Conservation (phyloP, 768 basidiomycete species). For the Naganishia kalamii region DNA sequence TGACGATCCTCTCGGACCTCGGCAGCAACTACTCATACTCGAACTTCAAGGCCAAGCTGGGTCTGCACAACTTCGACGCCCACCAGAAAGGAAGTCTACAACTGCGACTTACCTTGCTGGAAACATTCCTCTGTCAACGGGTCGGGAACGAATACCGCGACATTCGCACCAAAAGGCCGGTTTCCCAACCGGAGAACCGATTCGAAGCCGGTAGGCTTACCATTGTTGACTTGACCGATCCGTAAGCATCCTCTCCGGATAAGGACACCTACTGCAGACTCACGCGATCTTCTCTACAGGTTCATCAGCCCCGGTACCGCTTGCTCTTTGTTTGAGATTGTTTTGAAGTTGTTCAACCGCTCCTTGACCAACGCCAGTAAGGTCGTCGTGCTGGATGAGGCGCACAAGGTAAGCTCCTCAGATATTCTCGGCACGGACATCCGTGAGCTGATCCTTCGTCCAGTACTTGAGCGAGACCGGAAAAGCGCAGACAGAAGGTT, state of each 20-base stretch:
- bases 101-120: conserved; percentile 2
- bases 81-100: conserved; percentile 12
- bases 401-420: conserved; percentile 16
- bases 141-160: neutral
- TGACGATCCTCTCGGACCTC: conserved; percentile 21
- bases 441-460: neutral
- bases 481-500: conserved; percentile 11
- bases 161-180: neutral
- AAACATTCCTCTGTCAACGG: conserved; percentile 12
- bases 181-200: conserved; percentile 4
- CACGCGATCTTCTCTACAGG: neutral
- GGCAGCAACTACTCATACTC: conserved; percentile 8
- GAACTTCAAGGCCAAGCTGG: neutral
- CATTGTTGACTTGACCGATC: conserved; percentile 23
- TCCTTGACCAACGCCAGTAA: conserved; percentile 8
- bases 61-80: neutral
- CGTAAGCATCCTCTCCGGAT: neutral
- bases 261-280: neutral
- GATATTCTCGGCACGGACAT: neutral
- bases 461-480: conserved; percentile 19
- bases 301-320: conserved; percentile 21
- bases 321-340: conserved; percentile 22
- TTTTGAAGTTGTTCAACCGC: conserved; percentile 21
- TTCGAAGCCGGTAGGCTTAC: conserved; percentile 17
- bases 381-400: conserved; percentile 22